Evolutionary conservation across 2,329 filamentous ascomycete species (phyloP).

Genomic region (Westerdykella ornata): DNA sequence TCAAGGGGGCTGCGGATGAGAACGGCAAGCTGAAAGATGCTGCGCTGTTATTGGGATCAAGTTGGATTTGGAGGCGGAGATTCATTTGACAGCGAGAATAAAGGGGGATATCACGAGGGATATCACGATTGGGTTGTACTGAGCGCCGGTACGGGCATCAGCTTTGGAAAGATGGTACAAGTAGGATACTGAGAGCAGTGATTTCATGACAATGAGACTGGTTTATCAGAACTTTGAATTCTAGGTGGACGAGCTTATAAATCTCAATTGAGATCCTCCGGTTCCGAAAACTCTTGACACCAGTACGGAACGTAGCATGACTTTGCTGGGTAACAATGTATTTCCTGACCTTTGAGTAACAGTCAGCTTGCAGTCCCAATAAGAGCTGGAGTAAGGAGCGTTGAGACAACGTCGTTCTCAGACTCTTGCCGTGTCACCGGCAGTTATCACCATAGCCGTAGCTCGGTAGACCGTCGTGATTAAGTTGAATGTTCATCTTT

Average conservation of each 20-base stretch:
- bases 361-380: too few species aligned
- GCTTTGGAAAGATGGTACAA: too few species aligned
- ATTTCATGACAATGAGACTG: too few species aligned
- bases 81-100: constrained; percentile 55
- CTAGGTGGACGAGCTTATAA: too few species aligned
- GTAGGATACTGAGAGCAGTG: too few species aligned
- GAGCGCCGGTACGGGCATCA: constrained; percentile 11
- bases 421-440: constrained; percentile 64
- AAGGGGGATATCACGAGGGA: constrained; percentile 54
- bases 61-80: constrained; percentile 57
- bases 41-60: constrained; percentile 57
- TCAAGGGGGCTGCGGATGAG: constrained; percentile 53
- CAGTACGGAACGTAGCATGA: too few species aligned
- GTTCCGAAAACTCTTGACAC: too few species aligned
- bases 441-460: constrained; percentile 69
- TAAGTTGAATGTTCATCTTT: constrained; percentile 44
- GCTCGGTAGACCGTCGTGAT: constrained; percentile 88
- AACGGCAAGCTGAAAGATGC: constrained; percentile 53
- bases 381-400: too few species aligned
- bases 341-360: too few species aligned
- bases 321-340: too few species aligned
- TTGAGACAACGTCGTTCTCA: constrained; percentile 11
- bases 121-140: constrained; percentile 51
- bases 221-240: too few species aligned
- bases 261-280: too few species aligned